Evolutionary conservation across 768 basidiomycete genomes (phyloP).

Genomic region (Xanthoconium stramineum): DNA sequence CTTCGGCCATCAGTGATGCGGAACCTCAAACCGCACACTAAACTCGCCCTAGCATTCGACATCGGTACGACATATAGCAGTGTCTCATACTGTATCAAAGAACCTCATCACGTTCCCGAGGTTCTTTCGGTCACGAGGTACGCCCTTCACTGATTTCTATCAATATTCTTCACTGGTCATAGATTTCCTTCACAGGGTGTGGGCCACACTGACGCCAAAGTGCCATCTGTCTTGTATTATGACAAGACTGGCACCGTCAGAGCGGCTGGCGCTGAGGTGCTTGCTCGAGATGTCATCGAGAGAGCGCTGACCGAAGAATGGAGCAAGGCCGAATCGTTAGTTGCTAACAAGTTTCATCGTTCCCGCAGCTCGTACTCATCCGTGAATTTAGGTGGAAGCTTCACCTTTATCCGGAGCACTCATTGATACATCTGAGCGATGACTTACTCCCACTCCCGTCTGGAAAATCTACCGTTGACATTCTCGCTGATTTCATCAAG

Average conservation of each 20-base stretch:
- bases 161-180: slow-evolving; percentile 1
- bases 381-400: no score
- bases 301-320: neutral
- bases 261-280: neutral
- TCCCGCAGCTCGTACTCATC: neutral
- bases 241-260: neutral
- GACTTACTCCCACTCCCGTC: neutral
- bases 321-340: neutral
- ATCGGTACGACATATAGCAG: slow-evolving; percentile 46
- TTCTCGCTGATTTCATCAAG: no score
- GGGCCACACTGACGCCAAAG: neutral
- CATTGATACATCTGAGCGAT: neutral
- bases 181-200: slow-evolving; percentile 36
- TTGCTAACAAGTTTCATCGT: neutral
- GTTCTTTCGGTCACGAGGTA: slow-evolving; percentile 7
- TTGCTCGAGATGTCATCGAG: neutral
- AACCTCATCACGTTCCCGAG: slow-evolving; percentile 5
- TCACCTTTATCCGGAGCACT: neutral
- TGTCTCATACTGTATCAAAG: slow-evolving; percentile 33
- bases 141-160: neutral
- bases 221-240: neutral
- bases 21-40: neutral
- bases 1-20: no score
- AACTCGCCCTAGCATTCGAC: slow-evolving; percentile 43
- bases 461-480: no score